Base-by-base conservation (phyloP, 352 stramenopile species). In the Pythium rishiriense region DNA sequence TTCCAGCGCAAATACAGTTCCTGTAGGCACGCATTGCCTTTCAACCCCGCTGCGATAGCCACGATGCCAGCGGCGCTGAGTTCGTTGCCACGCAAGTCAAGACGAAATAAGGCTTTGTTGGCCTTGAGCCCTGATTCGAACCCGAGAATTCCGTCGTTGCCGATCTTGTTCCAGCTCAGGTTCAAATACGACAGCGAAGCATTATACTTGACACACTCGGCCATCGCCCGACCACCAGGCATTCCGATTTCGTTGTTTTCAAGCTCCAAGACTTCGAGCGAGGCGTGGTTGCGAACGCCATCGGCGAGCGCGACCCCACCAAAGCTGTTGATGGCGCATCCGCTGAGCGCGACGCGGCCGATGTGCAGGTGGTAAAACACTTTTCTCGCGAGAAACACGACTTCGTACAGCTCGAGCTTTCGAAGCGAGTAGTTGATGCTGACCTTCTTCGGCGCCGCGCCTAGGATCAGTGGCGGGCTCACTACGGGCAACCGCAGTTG, bases 1-100 rank as follows among this genome's bases (percentile, higher is more conserved):
- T 93, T 95, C 81, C 84, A 93, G 9, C 83, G 81, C n/a, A 93
- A 53, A 31, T 86, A 80, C 14, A 95, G 68, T 45, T 90, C 81
- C 39, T 77, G 66, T 8, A 95, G 55, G 19, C 77, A 84, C 37
- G 76, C 79, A 14, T 88, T 92, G 15, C 64, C 58, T 5, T 66
- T 45, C 2, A 95, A 58, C 1, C 83, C 85, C 4, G 72, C 53
- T 7, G 78, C 81, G 29, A 95, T 75, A 4, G 83, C 83, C 8
- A 70, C 31, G 19, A 93, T 77, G 4, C 78, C 83, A 14, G 61
- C 62, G 0, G 77, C 73, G 22, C 72, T 75, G 26, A 95, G 51
- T 5, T 66, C 65, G 49, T 95, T 95, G 1, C 86, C 85, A 4
- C 86, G 75, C 31, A 95, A 51, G 54, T 95, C 86, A 4, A 95